Conservation (phyloP, 2,329 filamentous ascomycete species). For the Blumeria hordei region DNA sequence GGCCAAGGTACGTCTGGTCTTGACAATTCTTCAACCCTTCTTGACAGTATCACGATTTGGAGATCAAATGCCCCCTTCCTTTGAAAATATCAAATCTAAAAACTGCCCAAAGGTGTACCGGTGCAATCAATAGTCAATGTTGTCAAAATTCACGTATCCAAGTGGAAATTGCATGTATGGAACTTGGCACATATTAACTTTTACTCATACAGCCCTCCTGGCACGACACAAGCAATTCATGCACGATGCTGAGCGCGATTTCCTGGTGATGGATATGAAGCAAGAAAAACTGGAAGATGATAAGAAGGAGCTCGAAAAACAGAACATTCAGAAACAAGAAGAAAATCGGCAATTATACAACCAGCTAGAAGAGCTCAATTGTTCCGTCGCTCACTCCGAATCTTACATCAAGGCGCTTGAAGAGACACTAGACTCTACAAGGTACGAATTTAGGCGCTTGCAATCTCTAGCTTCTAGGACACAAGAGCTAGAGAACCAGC, state of each 20-base stretch:
- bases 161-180: too few relatives aligned
- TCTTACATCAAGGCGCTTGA: constrained; percentile 54
- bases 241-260: constrained; percentile 72
- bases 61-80: too few relatives aligned
- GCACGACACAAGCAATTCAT: constrained; percentile 87
- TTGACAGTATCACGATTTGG: too few relatives aligned
- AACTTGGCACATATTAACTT: constrained; percentile 30
- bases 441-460: constrained; percentile 51
- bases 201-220: constrained; percentile 60
- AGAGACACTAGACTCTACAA: constrained; percentile 50
- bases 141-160: too few relatives aligned
- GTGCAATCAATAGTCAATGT: too few relatives aligned
- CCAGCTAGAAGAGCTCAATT: constrained; percentile 67
- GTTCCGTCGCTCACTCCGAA: constrained; percentile 56
- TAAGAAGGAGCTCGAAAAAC: constrained; percentile 49
- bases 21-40: too few relatives aligned
- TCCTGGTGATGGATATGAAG: constrained; percentile 41
- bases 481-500: constrained; percentile 54
- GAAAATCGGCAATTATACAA: constrained; percentile 65
- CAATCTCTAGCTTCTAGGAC: constrained; percentile 52
- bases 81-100: constrained; percentile 12
- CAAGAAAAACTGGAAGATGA: constrained; percentile 54
- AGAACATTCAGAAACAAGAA: constrained; percentile 55
- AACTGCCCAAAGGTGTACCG: too few relatives aligned
- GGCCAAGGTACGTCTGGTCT: constrained; percentile 36